Percentiles rank a stretch among this genome's conserved stretches.
Conservation (phyloP, 495 filamentous ascomycete species). For the Hypoxylon subgilvum region DNA sequence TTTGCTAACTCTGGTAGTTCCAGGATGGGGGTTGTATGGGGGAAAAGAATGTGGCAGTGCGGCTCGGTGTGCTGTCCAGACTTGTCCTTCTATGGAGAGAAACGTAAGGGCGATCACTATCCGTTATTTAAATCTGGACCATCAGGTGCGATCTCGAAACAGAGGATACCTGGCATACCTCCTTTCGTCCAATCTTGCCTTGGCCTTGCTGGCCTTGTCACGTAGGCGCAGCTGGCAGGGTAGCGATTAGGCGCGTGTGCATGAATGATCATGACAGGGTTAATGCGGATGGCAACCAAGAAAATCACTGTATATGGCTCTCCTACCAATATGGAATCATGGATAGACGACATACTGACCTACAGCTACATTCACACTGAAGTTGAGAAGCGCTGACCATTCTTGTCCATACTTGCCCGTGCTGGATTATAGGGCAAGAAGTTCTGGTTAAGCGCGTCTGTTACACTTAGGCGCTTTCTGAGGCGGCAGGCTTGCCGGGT, state of each 20-base stretch:
- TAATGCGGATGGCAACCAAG: conserved; percentile 19
- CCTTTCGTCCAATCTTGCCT: conserved; percentile 3
- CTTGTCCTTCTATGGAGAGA: conserved; percentile 20
- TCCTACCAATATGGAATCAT: conserved; percentile 11
- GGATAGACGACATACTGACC: not conserved
- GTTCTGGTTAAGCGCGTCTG: conserved; percentile 8
- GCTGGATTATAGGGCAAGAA: conserved; percentile 11
- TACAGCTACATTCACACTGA: not conserved
- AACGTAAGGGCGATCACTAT: conserved; percentile 30
- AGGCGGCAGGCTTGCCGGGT: conserved; percentile 2
- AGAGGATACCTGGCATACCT: conserved; percentile 14
- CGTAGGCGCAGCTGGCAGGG: conserved; percentile 1
- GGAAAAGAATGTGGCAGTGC: conserved; percentile 22
- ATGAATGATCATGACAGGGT: conserved; percentile 36
- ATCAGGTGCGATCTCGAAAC: conserved; percentile 11
- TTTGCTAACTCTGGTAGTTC: too few species aligned
- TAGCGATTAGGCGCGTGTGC: conserved; percentile 35
- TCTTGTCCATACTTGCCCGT: conserved; percentile 3
- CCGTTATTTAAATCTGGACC: conserved; percentile 29
- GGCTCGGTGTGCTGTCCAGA: conserved; percentile 17
- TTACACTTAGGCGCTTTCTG: conserved; percentile 1
- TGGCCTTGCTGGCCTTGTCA: conserved; percentile 7
- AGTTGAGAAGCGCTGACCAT: conserved; percentile 2
- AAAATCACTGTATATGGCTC: not conserved
- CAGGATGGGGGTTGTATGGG: too few species aligned